Conservation (phyloP, 768 basidiomycete genomes). For the Kockovaella imperatae region DNA sequence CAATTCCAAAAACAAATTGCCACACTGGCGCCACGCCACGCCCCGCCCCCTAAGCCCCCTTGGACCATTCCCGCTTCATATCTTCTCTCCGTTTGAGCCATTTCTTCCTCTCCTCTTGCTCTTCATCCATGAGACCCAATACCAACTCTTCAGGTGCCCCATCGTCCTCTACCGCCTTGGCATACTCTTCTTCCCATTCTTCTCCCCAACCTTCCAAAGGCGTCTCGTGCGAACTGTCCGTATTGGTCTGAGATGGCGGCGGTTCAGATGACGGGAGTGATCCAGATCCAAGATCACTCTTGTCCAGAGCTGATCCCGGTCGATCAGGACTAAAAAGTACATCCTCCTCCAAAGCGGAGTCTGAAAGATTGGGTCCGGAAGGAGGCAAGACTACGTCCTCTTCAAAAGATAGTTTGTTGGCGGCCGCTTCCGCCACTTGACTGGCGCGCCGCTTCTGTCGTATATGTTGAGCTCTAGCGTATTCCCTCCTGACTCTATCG, state of each 20-base stretch:
- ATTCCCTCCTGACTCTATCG: conserved; percentile 25
- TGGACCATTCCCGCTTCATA: too few relatives aligned
- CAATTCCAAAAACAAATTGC: too few relatives aligned
- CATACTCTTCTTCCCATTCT: conserved; percentile 38
- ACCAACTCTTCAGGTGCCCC: conserved; percentile 42
- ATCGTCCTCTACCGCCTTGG: conserved; percentile 40
- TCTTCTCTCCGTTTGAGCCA: conserved; percentile 10
- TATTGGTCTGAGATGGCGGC: conserved; percentile 12
- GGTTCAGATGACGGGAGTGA: conserved; percentile 14
- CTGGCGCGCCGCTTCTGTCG: conserved; percentile 10
- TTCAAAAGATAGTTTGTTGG: conserved; percentile 26
- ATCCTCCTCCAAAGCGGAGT: too few relatives aligned
- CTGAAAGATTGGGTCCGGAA: too few relatives aligned
- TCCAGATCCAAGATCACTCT: conserved; percentile 5
- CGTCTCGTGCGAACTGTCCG: conserved; percentile 9
- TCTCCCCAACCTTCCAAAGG: conserved; percentile 30
- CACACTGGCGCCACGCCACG: too few relatives aligned
- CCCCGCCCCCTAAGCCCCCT: too few relatives aligned
- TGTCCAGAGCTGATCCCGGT: too few relatives aligned
- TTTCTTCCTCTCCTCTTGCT: conserved; percentile 32
- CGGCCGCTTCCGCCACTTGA: conserved; percentile 14
- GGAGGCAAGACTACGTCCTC: conserved; percentile 33
- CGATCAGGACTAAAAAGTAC: too few relatives aligned
- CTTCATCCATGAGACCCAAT: conserved; percentile 42
- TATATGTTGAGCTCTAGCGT: conserved; percentile 24